A percentile compares a stretch with the other conserved stretches of the same genome.
Evolutionary conservation across 2,329 filamentous ascomycete species (phyloP).

Genomic region (Triangularia setosa): DNA sequence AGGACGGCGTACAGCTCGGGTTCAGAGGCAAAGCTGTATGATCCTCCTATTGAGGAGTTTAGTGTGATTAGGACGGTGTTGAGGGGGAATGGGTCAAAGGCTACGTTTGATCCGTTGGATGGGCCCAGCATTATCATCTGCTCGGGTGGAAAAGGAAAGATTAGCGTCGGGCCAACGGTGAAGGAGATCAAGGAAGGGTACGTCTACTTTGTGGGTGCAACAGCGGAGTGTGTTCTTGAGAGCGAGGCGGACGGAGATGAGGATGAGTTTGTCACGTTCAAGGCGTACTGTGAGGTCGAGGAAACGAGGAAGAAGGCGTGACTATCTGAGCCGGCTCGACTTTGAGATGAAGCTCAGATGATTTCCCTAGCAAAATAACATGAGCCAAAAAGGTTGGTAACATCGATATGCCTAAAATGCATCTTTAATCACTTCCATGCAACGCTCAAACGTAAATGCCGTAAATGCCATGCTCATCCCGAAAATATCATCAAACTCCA

Average conservation of each 20-base stretch:
- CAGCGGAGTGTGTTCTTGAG: slow-evolving; percentile 77
- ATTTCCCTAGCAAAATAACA: background rate
- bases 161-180: slow-evolving; percentile 77
- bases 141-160: slow-evolving; percentile 76
- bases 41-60: slow-evolving; percentile 96
- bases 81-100: slow-evolving; percentile 68
- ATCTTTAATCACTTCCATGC: background rate
- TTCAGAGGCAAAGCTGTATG: slow-evolving; percentile 73
- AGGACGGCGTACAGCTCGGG: slow-evolving; percentile 73
- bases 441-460: background rate
- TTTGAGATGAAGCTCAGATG: background rate
- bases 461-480: background rate
- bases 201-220: slow-evolving; percentile 83
- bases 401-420: background rate
- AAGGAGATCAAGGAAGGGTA: slow-evolving; percentile 70
- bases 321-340: background rate
- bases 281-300: slow-evolving; percentile 86
- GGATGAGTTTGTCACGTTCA: slow-evolving; percentile 80
- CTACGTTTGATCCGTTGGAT: slow-evolving; percentile 79
- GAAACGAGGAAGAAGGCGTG: slow-evolving; percentile 40
- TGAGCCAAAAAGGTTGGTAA: background rate
- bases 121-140: slow-evolving; percentile 93
- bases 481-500: background rate
- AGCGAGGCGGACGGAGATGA: slow-evolving; percentile 51
- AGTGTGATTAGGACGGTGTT: slow-evolving; percentile 79